Evolutionary conservation across 345 rosid species (phyloP).

Genomic region (Euphorbia pulcherrima): DNA sequence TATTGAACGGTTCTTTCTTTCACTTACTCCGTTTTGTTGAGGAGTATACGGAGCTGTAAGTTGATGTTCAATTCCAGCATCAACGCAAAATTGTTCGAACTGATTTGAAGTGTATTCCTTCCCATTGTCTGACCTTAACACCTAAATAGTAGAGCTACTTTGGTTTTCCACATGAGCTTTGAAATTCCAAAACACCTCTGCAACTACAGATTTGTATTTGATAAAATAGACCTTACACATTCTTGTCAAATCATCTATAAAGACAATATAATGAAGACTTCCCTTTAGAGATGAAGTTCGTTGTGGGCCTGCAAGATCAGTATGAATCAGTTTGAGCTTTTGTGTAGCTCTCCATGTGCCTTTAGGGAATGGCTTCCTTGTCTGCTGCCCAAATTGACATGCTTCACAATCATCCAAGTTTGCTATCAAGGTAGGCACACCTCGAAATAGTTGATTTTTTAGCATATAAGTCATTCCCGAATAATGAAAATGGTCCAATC

Average conservation of each 20-base stretch:
- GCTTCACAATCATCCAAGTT: no score
- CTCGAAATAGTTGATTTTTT: no score
- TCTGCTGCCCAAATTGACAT: neutral
- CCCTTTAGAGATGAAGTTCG: neutral
- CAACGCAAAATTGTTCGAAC: neutral
- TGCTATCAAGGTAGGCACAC: no score
- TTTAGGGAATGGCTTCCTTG: neutral
- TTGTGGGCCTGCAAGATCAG: neutral
- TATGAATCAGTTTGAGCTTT: no score
- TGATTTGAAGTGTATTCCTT: neutral
- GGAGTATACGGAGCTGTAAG: neutral
- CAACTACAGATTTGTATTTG: neutral
- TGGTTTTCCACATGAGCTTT: neutral
- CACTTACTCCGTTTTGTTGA: neutral
- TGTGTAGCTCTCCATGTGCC: neutral
- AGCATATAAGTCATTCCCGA: no score
- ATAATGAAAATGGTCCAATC: no score
- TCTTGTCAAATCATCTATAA: neutral
- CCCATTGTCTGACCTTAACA: neutral
- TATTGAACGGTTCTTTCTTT: neutral
- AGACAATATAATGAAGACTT: neutral
- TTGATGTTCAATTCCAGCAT: neutral
- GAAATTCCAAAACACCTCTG: neutral
- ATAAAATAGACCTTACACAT: neutral
- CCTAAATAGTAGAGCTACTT: neutral